phyloP scores from a whole-genome alignment of 257 asterid genomes.

The Solanum medicagineum region DNA sequence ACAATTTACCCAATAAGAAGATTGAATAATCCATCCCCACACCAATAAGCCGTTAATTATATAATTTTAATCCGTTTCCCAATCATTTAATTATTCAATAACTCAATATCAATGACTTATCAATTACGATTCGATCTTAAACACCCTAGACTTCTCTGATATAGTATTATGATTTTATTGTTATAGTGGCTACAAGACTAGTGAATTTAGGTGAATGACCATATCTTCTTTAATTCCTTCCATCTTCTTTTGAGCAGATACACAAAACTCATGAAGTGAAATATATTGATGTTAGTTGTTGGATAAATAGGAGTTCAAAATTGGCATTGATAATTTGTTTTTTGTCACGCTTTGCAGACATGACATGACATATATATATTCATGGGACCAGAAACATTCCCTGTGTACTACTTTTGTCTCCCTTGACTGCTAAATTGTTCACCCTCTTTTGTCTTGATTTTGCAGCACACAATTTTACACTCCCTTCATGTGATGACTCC shows the following conservation, averaged over 20 bases:
- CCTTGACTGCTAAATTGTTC: conserved; percentile 11
- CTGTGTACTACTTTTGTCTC: neutral
- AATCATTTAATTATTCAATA: no score
- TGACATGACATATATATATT: neutral
- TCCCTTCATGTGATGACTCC: neutral
- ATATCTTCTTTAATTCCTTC: no score
- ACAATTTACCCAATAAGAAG: no score
- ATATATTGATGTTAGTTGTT: conserved; percentile 36
- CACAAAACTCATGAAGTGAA: neutral
- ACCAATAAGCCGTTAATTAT: no score
- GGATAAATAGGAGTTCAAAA: neutral
- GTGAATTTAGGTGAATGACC: neutral
- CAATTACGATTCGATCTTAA: no score
- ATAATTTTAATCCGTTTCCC: no score
- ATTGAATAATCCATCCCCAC: no score
- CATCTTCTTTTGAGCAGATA: neutral
- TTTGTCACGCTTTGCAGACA: conserved; percentile 14
- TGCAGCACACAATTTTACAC: neutral
- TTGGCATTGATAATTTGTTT: neutral
- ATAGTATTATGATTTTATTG: neutral
- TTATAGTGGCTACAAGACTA: neutral
- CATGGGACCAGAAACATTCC: conserved; percentile 40
- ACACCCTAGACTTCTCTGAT: no score
- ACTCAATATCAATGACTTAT: no score
- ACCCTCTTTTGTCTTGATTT: neutral